Conservation (phyloP, 2,329 filamentous ascomycete species). For the Balansia obtecta region DNA sequence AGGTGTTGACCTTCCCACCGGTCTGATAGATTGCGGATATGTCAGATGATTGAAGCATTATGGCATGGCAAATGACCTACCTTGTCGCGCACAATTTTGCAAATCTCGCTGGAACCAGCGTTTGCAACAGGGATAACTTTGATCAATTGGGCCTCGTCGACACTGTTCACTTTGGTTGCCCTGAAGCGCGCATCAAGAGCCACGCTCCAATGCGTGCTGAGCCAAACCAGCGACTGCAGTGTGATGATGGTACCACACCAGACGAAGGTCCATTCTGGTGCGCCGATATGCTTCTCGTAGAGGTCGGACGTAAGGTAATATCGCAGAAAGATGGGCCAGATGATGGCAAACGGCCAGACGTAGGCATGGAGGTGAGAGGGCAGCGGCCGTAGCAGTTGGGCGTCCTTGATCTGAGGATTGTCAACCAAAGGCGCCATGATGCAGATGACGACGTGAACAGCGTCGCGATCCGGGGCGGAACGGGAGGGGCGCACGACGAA, state of each 20-base stretch:
- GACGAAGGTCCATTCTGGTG: conserved; percentile 96
- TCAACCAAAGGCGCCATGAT: conserved; percentile 74
- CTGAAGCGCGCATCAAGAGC: conserved; percentile 74
- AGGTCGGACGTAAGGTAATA: conserved; percentile 73
- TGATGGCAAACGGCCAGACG: conserved; percentile 80
- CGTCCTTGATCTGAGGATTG: conserved; percentile 76
- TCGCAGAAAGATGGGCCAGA: conserved; percentile 86
- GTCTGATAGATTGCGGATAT: conserved; percentile 27
- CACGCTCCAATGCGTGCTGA: conserved; percentile 97
- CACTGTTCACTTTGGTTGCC: conserved; percentile 52
- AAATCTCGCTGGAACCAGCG: conserved; percentile 81
- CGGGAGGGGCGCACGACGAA: neutral
- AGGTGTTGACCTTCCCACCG: conserved; percentile 63
- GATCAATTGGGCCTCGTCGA: conserved; percentile 71
- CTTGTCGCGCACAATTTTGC: conserved; percentile 64
- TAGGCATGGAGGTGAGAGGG: conserved; percentile 74
- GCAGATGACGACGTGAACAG: conserved; percentile 4
- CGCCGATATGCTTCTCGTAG: conserved; percentile 84
- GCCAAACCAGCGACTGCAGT: conserved; percentile 77
- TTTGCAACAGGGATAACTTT: conserved; percentile 87
- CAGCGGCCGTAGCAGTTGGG: conserved; percentile 79
- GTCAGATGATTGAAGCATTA: neutral
- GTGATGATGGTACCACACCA: conserved; percentile 85
- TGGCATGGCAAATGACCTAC: conserved; percentile 21
- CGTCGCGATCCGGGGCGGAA: conserved; percentile 1